Percentiles rank a stretch among this genome's conserved stretches.
These are phyloP conservation scores for Aspergillus sp. DNA, from an alignment of 2,329 filamentous ascomycete genomes.

Conservation along the genomic window DNA sequence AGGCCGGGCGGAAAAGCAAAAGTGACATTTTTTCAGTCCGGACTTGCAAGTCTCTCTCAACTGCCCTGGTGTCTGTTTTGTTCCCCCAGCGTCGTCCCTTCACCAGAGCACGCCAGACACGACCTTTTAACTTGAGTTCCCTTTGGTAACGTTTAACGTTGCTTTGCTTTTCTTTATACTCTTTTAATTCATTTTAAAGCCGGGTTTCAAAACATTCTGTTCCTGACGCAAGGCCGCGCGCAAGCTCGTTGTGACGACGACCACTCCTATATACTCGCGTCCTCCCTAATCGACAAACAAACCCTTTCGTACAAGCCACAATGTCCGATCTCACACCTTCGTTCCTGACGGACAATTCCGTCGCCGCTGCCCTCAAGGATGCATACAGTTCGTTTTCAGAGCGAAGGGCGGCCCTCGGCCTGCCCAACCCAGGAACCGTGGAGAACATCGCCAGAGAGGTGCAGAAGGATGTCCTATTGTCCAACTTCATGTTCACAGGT, in stretches of 20 bases:
- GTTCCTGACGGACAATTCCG: constrained; percentile 71
- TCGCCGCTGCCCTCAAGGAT: constrained; percentile 69
- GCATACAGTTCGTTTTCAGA: constrained; percentile 79
- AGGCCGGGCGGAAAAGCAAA: constrained; percentile 24
- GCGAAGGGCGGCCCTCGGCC: constrained; percentile 80
- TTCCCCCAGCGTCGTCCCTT: constrained; percentile 14
- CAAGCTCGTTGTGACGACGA: constrained; percentile 25
- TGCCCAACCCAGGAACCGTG: constrained; percentile 88
- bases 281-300: constrained; percentile 13
- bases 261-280: constrained; percentile 10
- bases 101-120: constrained; percentile 26
- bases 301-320: constrained; percentile 21
- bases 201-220: constrained; percentile 30
- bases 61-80: constrained; percentile 14
- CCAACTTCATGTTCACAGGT: constrained; percentile 95
- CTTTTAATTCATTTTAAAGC: constrained; percentile 17
- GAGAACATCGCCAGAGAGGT: constrained; percentile 90
- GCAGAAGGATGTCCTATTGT: constrained; percentile 92
- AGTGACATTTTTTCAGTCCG: constrained; percentile 33
- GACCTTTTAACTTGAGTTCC: constrained; percentile 8
- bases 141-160: not conserved
- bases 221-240: constrained; percentile 24
- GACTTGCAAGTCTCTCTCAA: constrained; percentile 5
- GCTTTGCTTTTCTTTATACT: not conserved
- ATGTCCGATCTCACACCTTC: constrained; percentile 53